Conservation (phyloP, 2,329 filamentous ascomycete genomes). For the Fusarium sp. region DNA sequence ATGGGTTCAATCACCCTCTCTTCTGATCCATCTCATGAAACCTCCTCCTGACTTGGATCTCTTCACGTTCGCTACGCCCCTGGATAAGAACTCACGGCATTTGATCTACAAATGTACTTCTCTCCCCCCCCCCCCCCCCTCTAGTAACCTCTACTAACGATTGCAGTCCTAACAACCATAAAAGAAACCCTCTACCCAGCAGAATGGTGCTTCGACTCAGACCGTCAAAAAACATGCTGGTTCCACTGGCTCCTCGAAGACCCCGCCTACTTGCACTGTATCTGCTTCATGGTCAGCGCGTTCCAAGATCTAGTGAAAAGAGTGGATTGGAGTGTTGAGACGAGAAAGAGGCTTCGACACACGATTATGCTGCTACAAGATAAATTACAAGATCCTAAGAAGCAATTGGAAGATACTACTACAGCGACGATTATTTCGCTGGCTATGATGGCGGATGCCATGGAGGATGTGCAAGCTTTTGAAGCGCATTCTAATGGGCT, state of each 20-base stretch:
- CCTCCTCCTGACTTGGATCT: conserved; percentile 34
- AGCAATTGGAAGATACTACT: conserved; percentile 36
- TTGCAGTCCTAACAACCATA: conserved; percentile 42
- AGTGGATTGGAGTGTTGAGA: conserved; percentile 1
- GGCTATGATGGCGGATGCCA: conserved; percentile 40
- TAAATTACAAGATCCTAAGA: conserved; percentile 22
- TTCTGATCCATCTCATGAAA: conserved; percentile 17
- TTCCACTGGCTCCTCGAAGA: conserved; percentile 47
- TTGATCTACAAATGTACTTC: conserved; percentile 36
- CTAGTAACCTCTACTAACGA: neutral
- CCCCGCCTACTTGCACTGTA: conserved; percentile 40
- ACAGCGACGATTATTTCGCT: conserved; percentile 35
- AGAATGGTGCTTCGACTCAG: conserved; percentile 45
- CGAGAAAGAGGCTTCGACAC: conserved; percentile 17
- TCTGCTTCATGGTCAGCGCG: conserved; percentile 43
- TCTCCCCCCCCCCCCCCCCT: accelerated
- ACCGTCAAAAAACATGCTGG: conserved; percentile 41
- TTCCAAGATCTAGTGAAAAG: conserved; percentile 30
- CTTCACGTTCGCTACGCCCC: conserved; percentile 36
- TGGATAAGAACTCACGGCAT: conserved; percentile 19
- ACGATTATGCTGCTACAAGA: conserved; percentile 37
- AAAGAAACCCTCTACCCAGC: conserved; percentile 46
- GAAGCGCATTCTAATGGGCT: conserved; percentile 40
- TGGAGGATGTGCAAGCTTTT: conserved; percentile 34
- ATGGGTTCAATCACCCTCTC: conserved; percentile 32